phyloP scores from a whole-genome alignment of 2,329 filamentous ascomycete genomes.

The Torrubiella hemipterigena region DNA sequence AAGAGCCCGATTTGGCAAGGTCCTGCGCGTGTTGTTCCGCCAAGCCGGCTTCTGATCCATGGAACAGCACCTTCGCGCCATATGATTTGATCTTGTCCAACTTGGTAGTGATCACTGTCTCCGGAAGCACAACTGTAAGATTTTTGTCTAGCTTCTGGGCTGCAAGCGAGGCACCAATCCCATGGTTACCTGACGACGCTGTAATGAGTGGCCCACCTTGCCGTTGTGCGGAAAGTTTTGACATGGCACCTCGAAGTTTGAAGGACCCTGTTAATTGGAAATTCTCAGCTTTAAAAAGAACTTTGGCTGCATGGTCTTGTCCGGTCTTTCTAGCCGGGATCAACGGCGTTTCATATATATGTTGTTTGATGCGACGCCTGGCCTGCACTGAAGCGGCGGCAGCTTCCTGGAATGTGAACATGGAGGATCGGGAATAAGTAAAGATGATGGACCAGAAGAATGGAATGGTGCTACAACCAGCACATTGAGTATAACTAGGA shows the following conservation, averaged over 20 bases:
- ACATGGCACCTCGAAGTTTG: slow-evolving; percentile 14
- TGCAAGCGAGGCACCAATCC: slow-evolving; percentile 11
- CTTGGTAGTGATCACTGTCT: slow-evolving; percentile 10
- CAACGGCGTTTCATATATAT: slow-evolving; percentile 12
- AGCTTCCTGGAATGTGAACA: slow-evolving; percentile 5
- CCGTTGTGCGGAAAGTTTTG: slow-evolving; percentile 11
- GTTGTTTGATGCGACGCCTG: slow-evolving; percentile 8
- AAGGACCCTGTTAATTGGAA: slow-evolving; percentile 15
- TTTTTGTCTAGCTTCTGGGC: slow-evolving; percentile 5
- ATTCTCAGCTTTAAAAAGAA: slow-evolving; percentile 15
- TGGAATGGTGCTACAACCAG: too few species aligned
- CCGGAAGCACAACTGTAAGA: slow-evolving; percentile 11
- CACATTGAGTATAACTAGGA: too few species aligned
- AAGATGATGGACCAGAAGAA: too few species aligned
- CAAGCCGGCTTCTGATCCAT: slow-evolving; percentile 11
- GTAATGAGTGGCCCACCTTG: slow-evolving; percentile 8
- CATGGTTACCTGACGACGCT: slow-evolving; percentile 12
- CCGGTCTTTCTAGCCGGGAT: slow-evolving; percentile 7
- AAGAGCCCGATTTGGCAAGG: slow-evolving; percentile 10
- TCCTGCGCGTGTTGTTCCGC: slow-evolving; percentile 12
- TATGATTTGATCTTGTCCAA: slow-evolving; percentile 11
- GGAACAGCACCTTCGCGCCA: slow-evolving; percentile 10
- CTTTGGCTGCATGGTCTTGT: not conserved
- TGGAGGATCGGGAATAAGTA: too few species aligned
- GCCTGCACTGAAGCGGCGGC: slow-evolving; percentile 9